These are phyloP conservation scores for Pachysandra terminalis DNA, from an alignment of 164 flowering plant genomes.

Conservation along the genomic window DNA sequence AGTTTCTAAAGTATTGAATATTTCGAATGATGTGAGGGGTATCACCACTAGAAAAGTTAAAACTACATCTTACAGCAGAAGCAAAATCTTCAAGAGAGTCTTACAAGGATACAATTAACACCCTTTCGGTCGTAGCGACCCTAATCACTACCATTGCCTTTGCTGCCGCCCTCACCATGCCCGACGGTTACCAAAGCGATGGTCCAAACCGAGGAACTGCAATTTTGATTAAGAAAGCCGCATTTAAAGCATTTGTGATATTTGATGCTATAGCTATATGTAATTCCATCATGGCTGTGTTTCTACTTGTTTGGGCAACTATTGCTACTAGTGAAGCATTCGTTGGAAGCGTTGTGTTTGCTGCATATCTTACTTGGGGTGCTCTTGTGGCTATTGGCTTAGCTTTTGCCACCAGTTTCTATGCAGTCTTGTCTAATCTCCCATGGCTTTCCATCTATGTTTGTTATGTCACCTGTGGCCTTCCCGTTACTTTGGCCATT, in stretches of 20 bases:
- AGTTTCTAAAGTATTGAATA: too few relatives aligned
- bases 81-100: constrained; percentile 2
- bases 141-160: constrained; percentile 32
- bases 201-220: constrained; percentile 14
- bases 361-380: too few relatives aligned
- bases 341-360: background rate
- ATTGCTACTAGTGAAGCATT: constrained; percentile 8
- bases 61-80: background rate
- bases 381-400: too few relatives aligned
- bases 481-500: too few relatives aligned
- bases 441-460: too few relatives aligned
- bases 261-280: constrained; percentile 9
- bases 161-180: constrained; percentile 24
- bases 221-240: background rate
- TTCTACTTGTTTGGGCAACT: constrained; percentile 10
- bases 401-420: too few relatives aligned
- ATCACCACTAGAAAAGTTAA: background rate
- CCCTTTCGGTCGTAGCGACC: constrained; percentile 16
- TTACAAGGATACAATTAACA: constrained; percentile 10
- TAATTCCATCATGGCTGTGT: constrained; percentile 9
- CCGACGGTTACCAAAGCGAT: constrained; percentile 19
- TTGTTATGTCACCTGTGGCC: too few relatives aligned
- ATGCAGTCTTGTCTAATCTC: too few relatives aligned
- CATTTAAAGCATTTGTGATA: constrained; percentile 22
- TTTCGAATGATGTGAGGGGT: background rate